Base-by-base conservation (phyloP, 2,329 filamentous ascomycete genomes). In the Sordariomycetes sp. region DNA sequence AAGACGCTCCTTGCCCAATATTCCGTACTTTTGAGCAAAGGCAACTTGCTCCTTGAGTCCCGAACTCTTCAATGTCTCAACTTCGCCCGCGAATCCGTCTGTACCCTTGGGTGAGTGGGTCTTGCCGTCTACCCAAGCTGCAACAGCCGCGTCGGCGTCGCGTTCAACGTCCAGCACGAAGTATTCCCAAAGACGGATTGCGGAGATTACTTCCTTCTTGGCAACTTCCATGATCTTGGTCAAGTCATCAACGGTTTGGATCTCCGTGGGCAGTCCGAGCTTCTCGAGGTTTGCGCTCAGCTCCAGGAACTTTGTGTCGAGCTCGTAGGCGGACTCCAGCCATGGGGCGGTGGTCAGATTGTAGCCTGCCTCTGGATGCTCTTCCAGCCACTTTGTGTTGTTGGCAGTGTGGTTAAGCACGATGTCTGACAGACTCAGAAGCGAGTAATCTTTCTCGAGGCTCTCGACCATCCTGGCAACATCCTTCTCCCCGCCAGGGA, bases 341-440 rank as follows among this genome's bases (percentile, higher is more conserved):
- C 78, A 82, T 1, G 92, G 92, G 1, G 92, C 88, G 1, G 90
- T 96, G 26, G 79, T 79, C 43, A 94, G 67, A 54, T 93, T 98
- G 69, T 98, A 98, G 12, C 92, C 92, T 29, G 87, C 83, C 47
- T 98, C 92, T 0, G 93, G 92, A 51, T 98, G 90, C 39, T 93
- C 82, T 52, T 93, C 72, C 9, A 98, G 72, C 92, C 92, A 98
- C 48, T 82, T 75, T 59, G 84, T 93, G 61, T 96, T 96, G 64
- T 95, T 76, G 6, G 92, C 90, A 4, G 92, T 98, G 62, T 98
- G 92, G 52, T 98, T 98, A 68, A 92, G 87, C 29, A 98, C 93
- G 41, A 98, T 90, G 55, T 98, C 92, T 1, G 90, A 95, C 63
- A 98, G 61, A 41, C 85, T 86, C 37, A 98, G 68, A 35, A 98